Conservation (phyloP, 352 stramenopile species). For the Phytophthora ohioensis region DNA sequence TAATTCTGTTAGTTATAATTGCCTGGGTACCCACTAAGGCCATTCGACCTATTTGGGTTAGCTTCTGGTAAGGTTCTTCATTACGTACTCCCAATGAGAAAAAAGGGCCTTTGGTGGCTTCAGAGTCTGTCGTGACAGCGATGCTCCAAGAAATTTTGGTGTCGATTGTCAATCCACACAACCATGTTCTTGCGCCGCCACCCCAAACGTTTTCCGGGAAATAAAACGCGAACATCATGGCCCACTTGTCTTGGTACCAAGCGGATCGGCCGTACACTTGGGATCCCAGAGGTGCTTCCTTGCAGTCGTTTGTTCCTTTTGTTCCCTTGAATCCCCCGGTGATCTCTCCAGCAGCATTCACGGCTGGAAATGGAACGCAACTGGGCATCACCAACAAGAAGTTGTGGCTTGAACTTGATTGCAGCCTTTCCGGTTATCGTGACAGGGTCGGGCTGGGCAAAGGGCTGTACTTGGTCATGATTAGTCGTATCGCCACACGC, state of each 20-base stretch:
- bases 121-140: not conserved
- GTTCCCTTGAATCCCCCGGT: constrained; percentile 1
- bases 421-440: not conserved
- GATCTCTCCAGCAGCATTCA: constrained; percentile 1
- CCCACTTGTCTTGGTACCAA: constrained; percentile 2
- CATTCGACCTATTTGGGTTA: no score
- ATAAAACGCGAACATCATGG: constrained; percentile 17
- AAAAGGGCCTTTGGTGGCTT: not conserved
- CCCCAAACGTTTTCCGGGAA: constrained; percentile 5
- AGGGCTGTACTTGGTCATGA: not conserved
- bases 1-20: no score
- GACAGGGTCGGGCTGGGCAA: not conserved
- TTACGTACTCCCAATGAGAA: no score
- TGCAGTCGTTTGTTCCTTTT: not conserved
- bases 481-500: not conserved
- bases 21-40: no score
- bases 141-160: constrained; percentile 1
- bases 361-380: not conserved
- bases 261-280: not conserved
- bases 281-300: not conserved
- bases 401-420: not conserved
- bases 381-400: not conserved
- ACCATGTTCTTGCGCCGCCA: not conserved
- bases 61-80: no score
- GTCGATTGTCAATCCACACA: constrained; percentile 14